Evolutionary conservation across 371 early-diverging fungal species (phyloP).

Genomic region (Umbelopsis sp.): DNA sequence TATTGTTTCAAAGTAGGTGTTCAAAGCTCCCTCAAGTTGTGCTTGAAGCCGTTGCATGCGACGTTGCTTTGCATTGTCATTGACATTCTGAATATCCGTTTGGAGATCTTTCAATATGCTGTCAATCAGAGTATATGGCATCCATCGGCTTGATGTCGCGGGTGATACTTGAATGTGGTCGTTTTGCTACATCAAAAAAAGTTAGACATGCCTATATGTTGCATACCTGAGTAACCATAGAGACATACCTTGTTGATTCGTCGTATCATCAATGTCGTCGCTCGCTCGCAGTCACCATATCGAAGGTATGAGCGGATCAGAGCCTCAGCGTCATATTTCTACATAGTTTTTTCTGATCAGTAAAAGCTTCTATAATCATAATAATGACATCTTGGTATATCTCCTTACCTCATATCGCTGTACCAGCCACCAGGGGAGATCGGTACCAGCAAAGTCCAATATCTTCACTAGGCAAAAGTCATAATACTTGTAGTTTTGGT

Average conservation of each 20-base stretch:
- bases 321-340: constrained; percentile 9
- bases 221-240: not conserved
- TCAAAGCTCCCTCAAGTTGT: not conserved
- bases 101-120: constrained; percentile 10
- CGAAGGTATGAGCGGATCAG: constrained; percentile 15
- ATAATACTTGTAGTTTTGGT: constrained; percentile 14
- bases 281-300: constrained; percentile 9
- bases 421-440: constrained; percentile 2
- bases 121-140: constrained; percentile 12
- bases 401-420: not conserved
- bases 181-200: not conserved
- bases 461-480: constrained; percentile 2
- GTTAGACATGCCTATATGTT: not conserved
- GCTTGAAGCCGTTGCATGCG: not conserved
- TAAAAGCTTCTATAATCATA: not conserved
- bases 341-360: not conserved
- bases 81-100: not conserved
- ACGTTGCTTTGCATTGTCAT: not conserved
- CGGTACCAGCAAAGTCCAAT: not conserved
- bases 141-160: not conserved
- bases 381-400: no score
- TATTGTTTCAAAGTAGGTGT: constrained; percentile 10
- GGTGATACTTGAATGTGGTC: constrained; percentile 16
- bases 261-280: constrained; percentile 4
- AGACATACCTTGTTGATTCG: constrained; percentile 11